Percentiles rank a stretch among this genome's conserved stretches.
These are phyloP conservation scores for Sanghuangporus baumii DNA, from an alignment of 1,284 basidiomycete species.

Conservation along the genomic window DNA sequence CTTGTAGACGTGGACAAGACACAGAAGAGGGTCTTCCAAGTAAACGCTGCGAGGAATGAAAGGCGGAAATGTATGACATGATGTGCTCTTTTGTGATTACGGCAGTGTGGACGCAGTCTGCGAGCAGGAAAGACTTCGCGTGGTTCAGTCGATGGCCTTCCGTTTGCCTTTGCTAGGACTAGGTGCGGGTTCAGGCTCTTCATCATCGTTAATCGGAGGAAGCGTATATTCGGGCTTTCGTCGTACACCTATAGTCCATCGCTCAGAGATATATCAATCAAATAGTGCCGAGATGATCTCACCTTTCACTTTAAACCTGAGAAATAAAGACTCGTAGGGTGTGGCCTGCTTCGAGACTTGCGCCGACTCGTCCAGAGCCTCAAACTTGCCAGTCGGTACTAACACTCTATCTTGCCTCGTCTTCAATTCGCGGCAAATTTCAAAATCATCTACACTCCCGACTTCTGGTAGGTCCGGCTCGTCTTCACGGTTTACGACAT, in stretches of 20 bases:
- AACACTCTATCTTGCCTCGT: conserved; percentile 35
- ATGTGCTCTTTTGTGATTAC: not conserved
- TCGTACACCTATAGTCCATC: conserved; percentile 25
- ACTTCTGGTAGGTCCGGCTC: conserved; percentile 42
- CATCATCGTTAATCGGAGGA: conserved; percentile 40
- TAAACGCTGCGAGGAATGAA: too few species aligned
- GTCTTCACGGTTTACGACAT: conserved; percentile 28
- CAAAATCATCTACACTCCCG: conserved; percentile 48
- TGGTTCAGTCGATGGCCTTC: conserved; percentile 29
- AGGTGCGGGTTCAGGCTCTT: conserved; percentile 27
- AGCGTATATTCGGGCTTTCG: conserved; percentile 39
- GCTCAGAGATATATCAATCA: conserved; percentile 10
- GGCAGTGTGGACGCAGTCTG: not conserved
- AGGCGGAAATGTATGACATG: not conserved
- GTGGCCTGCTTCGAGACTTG: conserved; percentile 44
- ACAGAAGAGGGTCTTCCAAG: too few species aligned
- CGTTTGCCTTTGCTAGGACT: conserved; percentile 40
- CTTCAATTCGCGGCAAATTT: conserved; percentile 49
- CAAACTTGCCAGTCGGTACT: conserved; percentile 43
- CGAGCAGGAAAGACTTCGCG: not conserved
- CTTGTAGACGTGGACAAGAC: too few species aligned
- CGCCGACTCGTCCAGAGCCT: conserved; percentile 39
- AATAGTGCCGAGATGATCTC: conserved; percentile 20
- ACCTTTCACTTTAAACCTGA: conserved; percentile 65
- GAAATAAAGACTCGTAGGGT: conserved; percentile 61